These are phyloP conservation scores for Deuterostichococcus epilithicus DNA, from an alignment of 139 green algal species.

Conservation along the genomic window DNA sequence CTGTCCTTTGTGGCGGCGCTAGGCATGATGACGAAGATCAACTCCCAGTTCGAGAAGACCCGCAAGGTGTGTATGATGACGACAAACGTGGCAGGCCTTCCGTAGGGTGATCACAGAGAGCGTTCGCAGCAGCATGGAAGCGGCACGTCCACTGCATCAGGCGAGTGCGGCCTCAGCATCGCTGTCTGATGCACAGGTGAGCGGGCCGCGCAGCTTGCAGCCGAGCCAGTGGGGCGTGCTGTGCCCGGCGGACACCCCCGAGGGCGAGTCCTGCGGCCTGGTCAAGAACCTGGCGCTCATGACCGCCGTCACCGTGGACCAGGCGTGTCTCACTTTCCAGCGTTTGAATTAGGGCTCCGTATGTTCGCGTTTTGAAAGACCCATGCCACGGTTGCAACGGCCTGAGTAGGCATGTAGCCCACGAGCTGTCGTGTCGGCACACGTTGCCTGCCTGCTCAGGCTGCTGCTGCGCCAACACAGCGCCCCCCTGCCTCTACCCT, in stretches of 20 bases:
- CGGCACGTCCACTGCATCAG: neutral
- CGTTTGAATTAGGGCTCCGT: too few relatives aligned
- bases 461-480: too few relatives aligned
- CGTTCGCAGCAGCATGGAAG: neutral
- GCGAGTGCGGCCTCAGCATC: neutral
- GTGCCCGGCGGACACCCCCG: constrained; percentile 96
- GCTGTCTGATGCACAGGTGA: constrained; percentile 39
- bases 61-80: constrained; percentile 76
- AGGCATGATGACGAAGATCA: constrained; percentile 99
- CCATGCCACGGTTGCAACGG: too few relatives aligned
- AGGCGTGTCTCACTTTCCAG: too few relatives aligned
- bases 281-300: constrained; percentile 99
- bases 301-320: constrained; percentile 97
- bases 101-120: too few relatives aligned
- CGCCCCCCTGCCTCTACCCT: too few relatives aligned
- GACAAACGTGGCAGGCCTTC: neutral
- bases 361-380: too few relatives aligned
- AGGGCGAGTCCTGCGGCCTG: constrained; percentile 94
- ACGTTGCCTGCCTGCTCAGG: too few relatives aligned
- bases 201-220: constrained; percentile 84
- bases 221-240: constrained; percentile 98
- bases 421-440: too few relatives aligned
- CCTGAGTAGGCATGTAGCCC: too few relatives aligned
- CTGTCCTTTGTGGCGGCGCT: constrained; percentile 94
- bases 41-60: constrained; percentile 98